phyloP scores from a whole-genome alignment of 768 basidiomycete species.

The Suillus occidentalis region DNA sequence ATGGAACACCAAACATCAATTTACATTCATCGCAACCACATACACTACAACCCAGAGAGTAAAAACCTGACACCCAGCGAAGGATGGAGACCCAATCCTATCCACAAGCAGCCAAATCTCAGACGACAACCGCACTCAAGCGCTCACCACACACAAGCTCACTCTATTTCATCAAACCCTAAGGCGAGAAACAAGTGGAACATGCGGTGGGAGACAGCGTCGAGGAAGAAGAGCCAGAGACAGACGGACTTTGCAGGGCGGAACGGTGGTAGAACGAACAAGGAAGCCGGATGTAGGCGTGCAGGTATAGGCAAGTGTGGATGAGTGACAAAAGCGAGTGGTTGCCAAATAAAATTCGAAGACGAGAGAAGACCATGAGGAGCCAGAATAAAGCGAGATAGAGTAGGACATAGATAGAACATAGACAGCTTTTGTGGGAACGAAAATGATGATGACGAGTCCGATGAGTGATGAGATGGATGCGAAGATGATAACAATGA shows the following conservation, averaged over 20 bases:
- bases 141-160: constrained; percentile 45
- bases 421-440: constrained; percentile 15
- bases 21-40: constrained; percentile 11
- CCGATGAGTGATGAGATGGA: constrained; percentile 16
- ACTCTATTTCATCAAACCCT: constrained; percentile 46
- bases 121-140: constrained; percentile 24
- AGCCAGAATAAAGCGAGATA: constrained; percentile 23
- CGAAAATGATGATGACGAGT: constrained; percentile 19
- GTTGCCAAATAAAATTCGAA: constrained; percentile 14
- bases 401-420: constrained; percentile 27
- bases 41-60: not conserved
- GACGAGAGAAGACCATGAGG: constrained; percentile 15
- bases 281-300: constrained; percentile 6
- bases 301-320: not conserved
- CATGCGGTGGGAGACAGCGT: constrained; percentile 32
- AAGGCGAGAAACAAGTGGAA: constrained; percentile 43
- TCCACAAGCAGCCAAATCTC: constrained; percentile 9
- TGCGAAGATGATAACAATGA: constrained; percentile 13
- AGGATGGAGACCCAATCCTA: constrained; percentile 4
- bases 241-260: constrained; percentile 12
- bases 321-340: constrained; percentile 6
- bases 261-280: constrained; percentile 20
- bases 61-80: constrained; percentile 6
- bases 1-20: constrained; percentile 9
- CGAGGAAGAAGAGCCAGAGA: constrained; percentile 8